Base-by-base conservation (phyloP, 192 early-diverging fungal genomes). In the Cetraspora pellucida region DNA sequence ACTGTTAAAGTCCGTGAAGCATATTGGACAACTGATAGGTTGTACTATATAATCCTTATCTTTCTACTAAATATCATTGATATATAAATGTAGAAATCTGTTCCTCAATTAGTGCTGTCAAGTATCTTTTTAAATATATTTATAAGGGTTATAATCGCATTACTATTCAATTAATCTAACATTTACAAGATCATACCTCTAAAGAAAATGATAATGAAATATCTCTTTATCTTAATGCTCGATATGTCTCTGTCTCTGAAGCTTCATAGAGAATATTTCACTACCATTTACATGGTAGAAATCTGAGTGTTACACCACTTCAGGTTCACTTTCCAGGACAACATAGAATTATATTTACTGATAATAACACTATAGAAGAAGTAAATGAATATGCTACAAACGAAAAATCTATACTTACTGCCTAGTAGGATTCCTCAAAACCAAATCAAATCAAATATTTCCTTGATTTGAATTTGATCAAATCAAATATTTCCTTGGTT, bases 11-110 rank as follows among this genome's bases (percentile, higher is more conserved):
- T 25, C 63, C 47, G 14, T 72, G 1, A n/a, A n/a, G 13, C 23
- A 9, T 2, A 27, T 82, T 44, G 68, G 82, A 69, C n/a, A 85
- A 82, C 52, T 21, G 75, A 28, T 80, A 47, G 74, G 55, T 82
- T 14, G 75, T 82, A 17, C 80, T 78, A 0, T 44, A 82, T 55
- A 85, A 81, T 46, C 72, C 30, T 0, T 82, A 71, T 16, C 65
- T 85, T 54, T 19, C 28, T 43, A 77, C 81, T 0, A 85, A 81
- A 68, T 85, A 81, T 71, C 57, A 81, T 74, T 77, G 79, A 0
- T 78, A 82, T 23, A 78, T 81, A 3, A 80, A 84, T 72, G 80
- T 85, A 7, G 78, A 82, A 43, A 69, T 82, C 3, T 85, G 77
- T 67, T 59, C 76, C 0, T 77, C 78, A 3, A 52, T 80, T 19